Base-by-base conservation (phyloP, 208 protist species). In the Lotmaria passim region DNA sequence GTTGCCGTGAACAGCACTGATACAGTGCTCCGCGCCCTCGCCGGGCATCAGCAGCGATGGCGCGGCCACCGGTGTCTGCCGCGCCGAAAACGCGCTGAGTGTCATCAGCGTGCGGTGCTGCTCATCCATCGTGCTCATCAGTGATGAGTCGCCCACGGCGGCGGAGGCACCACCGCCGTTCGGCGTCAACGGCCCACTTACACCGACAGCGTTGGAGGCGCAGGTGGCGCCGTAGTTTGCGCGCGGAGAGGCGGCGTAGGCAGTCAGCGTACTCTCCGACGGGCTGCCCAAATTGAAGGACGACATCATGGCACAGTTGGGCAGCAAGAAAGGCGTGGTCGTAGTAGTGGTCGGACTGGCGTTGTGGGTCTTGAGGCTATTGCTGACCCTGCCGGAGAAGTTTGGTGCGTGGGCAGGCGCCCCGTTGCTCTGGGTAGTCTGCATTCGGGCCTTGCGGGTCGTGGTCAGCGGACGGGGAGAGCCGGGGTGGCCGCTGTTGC, bases 251-350 rank as follows among this genome's bases (percentile, higher is more conserved):
- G 58, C 28, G 12, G 15, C 31, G 58, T 34, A 28, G 28, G 26
- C 30, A 0, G 31, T 36, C 39, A 62, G 7, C 30, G 56, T 72
- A 47, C 66, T 72, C 33, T 44, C 24, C 15, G 55, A 44, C 23
- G 53, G 66, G 28, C 66, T 72, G 44, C 24, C 55, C 7, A 72
- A 36, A 8, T 72, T 34, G 3, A 63, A 33, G 14, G 66, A 72
- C 3, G 66, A 72, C 55, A 72, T 63, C 55, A 72, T 63, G 33
- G 56, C 50, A 36, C 66, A 72, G 55, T 72, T 63, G 24, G 56
- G 66, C 31, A 72, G 28, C 8, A 69, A 11, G 8, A 69, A 60
- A 0, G 63, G 52, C 51, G 51, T 57, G 21, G 17, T 36, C 15
- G 39, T n/a, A 1, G 55, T 34, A 28, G 41, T 36, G 28, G 59